Conservation (phyloP, 495 filamentous ascomycete genomes). For the Tuber magnatum region DNA sequence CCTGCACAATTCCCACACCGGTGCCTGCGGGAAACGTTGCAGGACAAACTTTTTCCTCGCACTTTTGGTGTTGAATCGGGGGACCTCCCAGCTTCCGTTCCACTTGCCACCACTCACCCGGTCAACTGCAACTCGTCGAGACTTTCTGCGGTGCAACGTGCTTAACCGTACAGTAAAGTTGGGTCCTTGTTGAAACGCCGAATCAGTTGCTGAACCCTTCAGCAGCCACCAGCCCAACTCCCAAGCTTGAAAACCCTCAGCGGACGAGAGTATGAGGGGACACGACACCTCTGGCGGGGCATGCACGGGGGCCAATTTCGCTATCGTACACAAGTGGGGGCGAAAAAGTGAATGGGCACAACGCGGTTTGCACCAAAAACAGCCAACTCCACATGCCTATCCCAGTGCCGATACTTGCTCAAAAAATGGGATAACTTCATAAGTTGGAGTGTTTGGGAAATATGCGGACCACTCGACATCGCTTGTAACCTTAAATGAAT, state of each 20-base stretch:
- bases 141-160: background rate
- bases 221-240: background rate
- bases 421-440: too few relatives aligned
- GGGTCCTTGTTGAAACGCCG: background rate
- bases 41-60: background rate
- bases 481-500: too few relatives aligned
- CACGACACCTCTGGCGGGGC: background rate
- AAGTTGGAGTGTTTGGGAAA: too few relatives aligned
- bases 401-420: too few relatives aligned
- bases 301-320: too few relatives aligned
- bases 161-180: background rate
- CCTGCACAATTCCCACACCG: background rate
- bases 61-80: background rate
- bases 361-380: too few relatives aligned
- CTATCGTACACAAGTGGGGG: too few relatives aligned
- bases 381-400: too few relatives aligned
- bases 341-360: too few relatives aligned
- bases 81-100: too few relatives aligned
- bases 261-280: background rate
- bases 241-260: background rate
- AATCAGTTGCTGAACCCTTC: too few relatives aligned
- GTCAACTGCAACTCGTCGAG: background rate
- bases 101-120: background rate
- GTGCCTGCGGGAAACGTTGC: background rate
- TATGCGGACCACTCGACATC: too few relatives aligned